These are phyloP conservation scores for Brassica napus DNA, from an alignment of 345 rosid genomes.

Conservation along the genomic window DNA sequence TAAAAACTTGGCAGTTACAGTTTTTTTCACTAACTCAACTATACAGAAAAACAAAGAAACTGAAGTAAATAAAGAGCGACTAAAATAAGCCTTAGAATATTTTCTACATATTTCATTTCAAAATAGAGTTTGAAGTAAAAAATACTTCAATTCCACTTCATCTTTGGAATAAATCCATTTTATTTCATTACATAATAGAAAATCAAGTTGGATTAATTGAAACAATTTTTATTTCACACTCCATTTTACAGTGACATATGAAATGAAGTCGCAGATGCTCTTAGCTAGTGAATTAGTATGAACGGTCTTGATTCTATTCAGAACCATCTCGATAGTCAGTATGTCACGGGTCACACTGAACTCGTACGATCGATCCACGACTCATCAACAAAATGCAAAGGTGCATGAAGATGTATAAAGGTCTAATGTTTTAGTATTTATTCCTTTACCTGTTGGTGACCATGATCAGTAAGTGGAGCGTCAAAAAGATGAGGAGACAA, in stretches of 20 bases:
- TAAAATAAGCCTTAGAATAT: no score
- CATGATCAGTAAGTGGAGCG: constrained; percentile 58
- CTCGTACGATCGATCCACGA: neutral
- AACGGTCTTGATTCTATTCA: neutral
- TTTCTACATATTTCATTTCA: no score
- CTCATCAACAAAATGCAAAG: neutral
- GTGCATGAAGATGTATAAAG: neutral
- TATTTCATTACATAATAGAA: no score
- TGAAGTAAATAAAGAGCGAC: neutral
- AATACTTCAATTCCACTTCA: no score
- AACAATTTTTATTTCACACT: no score
- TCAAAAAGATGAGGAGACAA: constrained; percentile 60
- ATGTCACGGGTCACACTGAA: neutral
- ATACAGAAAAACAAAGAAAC: neutral
- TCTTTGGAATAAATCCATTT: no score
- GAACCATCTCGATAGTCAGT: neutral
- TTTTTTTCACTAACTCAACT: neutral
- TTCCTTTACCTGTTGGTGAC: constrained; percentile 53
- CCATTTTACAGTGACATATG: no score
- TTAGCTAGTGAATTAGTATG: neutral
- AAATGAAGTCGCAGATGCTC: no score
- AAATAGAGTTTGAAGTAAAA: no score
- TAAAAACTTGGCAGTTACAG: neutral
- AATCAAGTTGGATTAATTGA: no score
- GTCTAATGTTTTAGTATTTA: neutral